Percentiles rank a stretch among this genome's conserved stretches.
These are phyloP conservation scores for Monosporascus ibericus DNA, from an alignment of 2,329 filamentous ascomycete genomes.

Conservation along the genomic window DNA sequence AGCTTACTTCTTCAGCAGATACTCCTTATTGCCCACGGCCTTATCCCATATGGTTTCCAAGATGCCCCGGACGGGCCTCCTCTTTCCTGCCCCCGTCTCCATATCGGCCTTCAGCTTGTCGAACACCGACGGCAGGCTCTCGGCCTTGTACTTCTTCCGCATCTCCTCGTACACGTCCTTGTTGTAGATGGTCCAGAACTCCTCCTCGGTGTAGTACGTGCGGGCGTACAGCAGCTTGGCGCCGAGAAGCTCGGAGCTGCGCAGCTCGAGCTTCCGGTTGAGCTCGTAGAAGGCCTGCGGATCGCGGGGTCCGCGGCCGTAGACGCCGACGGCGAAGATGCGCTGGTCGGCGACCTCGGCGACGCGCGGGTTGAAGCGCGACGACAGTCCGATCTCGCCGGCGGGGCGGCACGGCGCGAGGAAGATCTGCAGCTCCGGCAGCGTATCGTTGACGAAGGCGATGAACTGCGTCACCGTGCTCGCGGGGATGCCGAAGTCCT, in stretches of 20 bases:
- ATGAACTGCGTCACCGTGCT: slow-evolving; percentile 21
- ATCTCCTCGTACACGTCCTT: slow-evolving; percentile 40
- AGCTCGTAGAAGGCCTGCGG: slow-evolving; percentile 35
- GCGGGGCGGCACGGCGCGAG: slow-evolving; percentile 22
- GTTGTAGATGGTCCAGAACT: slow-evolving; percentile 50
- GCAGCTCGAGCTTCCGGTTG: slow-evolving; percentile 44
- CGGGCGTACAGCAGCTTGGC: slow-evolving; percentile 53
- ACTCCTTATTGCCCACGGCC: slow-evolving; percentile 22
- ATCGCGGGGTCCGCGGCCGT: slow-evolving; percentile 32
- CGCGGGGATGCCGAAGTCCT: slow-evolving; percentile 36
- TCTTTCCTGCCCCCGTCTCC: slow-evolving; percentile 14
- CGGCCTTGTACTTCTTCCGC: slow-evolving; percentile 42
- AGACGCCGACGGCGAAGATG: slow-evolving; percentile 41
- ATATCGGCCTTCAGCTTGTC: slow-evolving; percentile 44
- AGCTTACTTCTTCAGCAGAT: slow-evolving; percentile 13
- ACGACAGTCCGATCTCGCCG: slow-evolving; percentile 24
- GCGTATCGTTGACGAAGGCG: slow-evolving; percentile 23
- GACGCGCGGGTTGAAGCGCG: slow-evolving; percentile 27
- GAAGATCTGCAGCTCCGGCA: slow-evolving; percentile 25
- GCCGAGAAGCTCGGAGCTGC: slow-evolving; percentile 41
- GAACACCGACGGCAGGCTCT: slow-evolving; percentile 41
- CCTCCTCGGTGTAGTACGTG: slow-evolving; percentile 45
- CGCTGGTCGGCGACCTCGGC: slow-evolving; percentile 15
- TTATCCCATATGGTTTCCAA: slow-evolving; percentile 25
- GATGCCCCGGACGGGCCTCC: slow-evolving; percentile 19